phyloP scores from a whole-genome alignment of 495 filamentous ascomycete species.

The Entonaema liquescens region DNA sequence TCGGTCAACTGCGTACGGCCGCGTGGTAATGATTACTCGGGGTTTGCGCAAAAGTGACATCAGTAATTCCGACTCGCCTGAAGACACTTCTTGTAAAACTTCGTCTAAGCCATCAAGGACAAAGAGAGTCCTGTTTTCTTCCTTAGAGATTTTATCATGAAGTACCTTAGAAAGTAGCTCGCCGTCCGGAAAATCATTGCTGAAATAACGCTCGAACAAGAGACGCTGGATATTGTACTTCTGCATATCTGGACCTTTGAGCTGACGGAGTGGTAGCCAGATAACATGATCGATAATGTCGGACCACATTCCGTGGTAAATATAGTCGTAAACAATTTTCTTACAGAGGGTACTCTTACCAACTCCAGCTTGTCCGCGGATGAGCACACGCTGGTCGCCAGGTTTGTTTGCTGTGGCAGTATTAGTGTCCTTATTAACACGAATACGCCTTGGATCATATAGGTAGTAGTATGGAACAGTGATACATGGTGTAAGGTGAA shows the following conservation, averaged over 20 bases:
- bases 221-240: not conserved
- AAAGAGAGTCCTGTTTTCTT: not conserved
- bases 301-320: not conserved
- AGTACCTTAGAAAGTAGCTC: not conserved
- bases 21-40: not conserved
- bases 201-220: not conserved
- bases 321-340: not conserved
- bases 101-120: not conserved
- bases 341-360: not conserved
- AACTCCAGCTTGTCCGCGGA: not conserved
- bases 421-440: too few species aligned
- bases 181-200: not conserved
- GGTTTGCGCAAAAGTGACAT: not conserved
- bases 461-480: too few species aligned
- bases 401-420: not conserved
- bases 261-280: not conserved
- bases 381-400: not conserved
- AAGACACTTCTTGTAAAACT: not conserved
- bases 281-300: not conserved
- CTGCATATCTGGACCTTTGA: not conserved
- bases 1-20: not conserved
- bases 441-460: too few species aligned
- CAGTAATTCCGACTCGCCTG: not conserved
- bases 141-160: not conserved
- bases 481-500: too few species aligned